Conservation (phyloP, 1,284 basidiomycete genomes). For the Singerocomus inundabilis region DNA sequence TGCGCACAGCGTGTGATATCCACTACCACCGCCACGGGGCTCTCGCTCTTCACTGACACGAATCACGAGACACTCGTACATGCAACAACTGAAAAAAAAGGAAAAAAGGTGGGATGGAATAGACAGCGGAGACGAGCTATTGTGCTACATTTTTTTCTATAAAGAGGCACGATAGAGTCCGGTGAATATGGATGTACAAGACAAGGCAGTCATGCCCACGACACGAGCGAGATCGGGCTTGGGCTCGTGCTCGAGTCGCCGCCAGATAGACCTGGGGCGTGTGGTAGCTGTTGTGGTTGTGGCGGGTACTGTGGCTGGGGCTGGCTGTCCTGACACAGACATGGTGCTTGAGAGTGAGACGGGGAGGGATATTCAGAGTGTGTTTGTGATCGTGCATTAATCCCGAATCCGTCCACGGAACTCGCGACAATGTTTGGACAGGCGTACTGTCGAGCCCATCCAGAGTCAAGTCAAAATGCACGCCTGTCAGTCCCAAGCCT, state of each 20-base stretch:
- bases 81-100: too few species aligned
- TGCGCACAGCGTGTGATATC: too few species aligned
- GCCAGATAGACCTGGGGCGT: not conserved
- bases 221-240: slow-evolving; percentile 16
- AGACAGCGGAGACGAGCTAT: not conserved
- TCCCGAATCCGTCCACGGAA: slow-evolving; percentile 22
- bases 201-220: slow-evolving; percentile 11
- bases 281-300: not conserved
- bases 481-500: not conserved
- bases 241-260: slow-evolving; percentile 3
- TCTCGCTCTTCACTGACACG: too few species aligned
- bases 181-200: not conserved
- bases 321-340: not conserved
- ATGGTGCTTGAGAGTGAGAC: not conserved
- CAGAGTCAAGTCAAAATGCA: too few species aligned
- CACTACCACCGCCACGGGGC: too few species aligned
- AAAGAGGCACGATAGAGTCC: not conserved
- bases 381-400: slow-evolving; percentile 8
- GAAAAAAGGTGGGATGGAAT: too few species aligned
- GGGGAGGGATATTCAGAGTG: slow-evolving; percentile 11
- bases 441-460: slow-evolving; percentile 11
- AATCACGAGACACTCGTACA: too few species aligned
- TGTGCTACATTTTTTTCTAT: not conserved
- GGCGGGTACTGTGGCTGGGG: not conserved
- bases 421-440: slow-evolving; percentile 25